A percentile compares a stretch with the other conserved stretches of the same genome.
phyloP scores from a whole-genome alignment of 306 rosid species.

The Sicyos baderoa region DNA sequence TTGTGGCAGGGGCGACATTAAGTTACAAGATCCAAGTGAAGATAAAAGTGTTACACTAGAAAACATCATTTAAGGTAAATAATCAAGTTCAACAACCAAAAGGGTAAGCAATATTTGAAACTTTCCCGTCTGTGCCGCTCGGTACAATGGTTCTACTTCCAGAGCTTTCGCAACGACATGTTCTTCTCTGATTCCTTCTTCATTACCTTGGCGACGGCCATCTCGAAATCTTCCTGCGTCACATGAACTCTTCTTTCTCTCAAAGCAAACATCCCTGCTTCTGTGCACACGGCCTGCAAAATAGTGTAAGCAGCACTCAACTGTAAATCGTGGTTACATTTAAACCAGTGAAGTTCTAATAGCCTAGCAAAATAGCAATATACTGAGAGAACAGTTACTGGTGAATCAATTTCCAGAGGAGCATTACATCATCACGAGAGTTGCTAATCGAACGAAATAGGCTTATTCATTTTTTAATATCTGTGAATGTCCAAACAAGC shows the following conservation, averaged over 20 bases:
- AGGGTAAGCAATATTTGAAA: no score
- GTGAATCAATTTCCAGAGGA: no score
- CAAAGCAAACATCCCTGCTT: slow-evolving; percentile 98
- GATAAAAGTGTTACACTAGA: background rate
- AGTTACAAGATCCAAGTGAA: slow-evolving; percentile 10
- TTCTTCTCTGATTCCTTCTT: slow-evolving; percentile 92
- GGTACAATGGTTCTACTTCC: slow-evolving; percentile 44
- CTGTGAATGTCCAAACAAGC: no score
- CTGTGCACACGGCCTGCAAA: slow-evolving; percentile 92
- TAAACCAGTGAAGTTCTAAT: background rate
- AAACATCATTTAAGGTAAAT: background rate
- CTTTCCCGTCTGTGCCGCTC: background rate
- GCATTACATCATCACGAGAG: background rate
- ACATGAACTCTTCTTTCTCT: slow-evolving; percentile 96
- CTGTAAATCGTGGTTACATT: no score
- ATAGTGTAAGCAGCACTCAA: background rate
- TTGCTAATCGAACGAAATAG: background rate
- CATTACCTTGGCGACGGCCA: slow-evolving; percentile 99
- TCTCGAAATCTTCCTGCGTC: slow-evolving; percentile 95
- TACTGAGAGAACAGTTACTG: background rate
- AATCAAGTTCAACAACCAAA: background rate
- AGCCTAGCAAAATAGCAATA: background rate
- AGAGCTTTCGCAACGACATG: slow-evolving; percentile 92
- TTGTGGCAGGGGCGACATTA: background rate
- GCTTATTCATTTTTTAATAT: background rate